Base-by-base conservation (phyloP, 768 basidiomycete species). In the Amanita phalloides region DNA sequence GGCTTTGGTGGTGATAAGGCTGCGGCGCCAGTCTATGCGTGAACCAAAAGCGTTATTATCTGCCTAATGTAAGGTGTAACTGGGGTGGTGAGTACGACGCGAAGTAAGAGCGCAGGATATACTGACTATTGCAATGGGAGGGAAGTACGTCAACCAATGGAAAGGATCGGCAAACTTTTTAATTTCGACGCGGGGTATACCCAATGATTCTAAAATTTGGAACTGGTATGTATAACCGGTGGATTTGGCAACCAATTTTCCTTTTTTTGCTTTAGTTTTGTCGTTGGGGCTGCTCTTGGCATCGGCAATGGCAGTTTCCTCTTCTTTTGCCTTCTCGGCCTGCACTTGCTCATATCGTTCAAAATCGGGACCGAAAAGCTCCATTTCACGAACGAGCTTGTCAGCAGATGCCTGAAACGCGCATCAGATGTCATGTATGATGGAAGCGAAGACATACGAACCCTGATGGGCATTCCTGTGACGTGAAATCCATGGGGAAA, bases 381-480 rank as follows among this genome's bases (percentile, higher is more conserved):
- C 92, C 67, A 98, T 93, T 69, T 99, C 96, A 48, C 96, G 85
- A 53, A 94, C 85, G 53, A 99, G 86, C 67, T 97, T 99, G 75
- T 99, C 96, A 7, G 95, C 75, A n/a, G 94, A 85, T 6, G 96
- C 86, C 95, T 97, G 1, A 43, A 48, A 38, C 11, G 14, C 52
- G 1, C 25, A 4, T 49, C 53, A 48, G 51, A 17, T 33, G 3
- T 42, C 38, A 21, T 9, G 35, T 20, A 17, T n/a, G 38, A 17
- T 13, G 26, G 14, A 11, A 26, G 38, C 17, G n/a, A 28, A 47
- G 42, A 10, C 17, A 28, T 23, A 70, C 84, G 54, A 55, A 90
- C 95, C 81, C 97, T 98, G 76, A 99, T 99, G 36, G 96, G 96
- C 91, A 99, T 88, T 32, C 96, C 96, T 4, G 96, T 99, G 60